Percentiles rank a stretch among this genome's conserved stretches.
phyloP scores from a whole-genome alignment of 2,329 filamentous ascomycete species.

The Leptodontidium sp. region DNA sequence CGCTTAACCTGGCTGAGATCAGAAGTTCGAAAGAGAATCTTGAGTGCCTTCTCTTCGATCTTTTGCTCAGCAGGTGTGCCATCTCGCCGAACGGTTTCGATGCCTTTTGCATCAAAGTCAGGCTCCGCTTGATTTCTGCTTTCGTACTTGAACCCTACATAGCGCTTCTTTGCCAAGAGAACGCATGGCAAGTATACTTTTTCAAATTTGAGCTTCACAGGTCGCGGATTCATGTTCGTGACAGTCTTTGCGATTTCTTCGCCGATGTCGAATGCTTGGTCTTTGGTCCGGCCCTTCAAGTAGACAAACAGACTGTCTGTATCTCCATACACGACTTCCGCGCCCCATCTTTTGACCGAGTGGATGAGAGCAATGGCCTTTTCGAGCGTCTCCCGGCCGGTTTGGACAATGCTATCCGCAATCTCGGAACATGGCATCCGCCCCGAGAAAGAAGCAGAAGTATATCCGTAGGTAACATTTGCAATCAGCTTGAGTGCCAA shows the following conservation, averaged over 20 bases:
- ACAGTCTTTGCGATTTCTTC: conserved; percentile 89
- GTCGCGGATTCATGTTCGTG: conserved; percentile 88
- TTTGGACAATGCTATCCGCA: conserved; percentile 97
- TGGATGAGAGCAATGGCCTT: conserved; percentile 94
- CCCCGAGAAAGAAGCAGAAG: conserved; percentile 94
- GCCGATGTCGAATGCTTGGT: conserved; percentile 91
- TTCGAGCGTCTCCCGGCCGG: conserved; percentile 92
- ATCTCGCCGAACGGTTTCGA: conserved; percentile 94
- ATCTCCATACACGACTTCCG: conserved; percentile 97
- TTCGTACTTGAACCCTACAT: conserved; percentile 98
- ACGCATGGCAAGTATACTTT: conserved; percentile 98
- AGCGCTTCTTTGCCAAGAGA: conserved; percentile 94
- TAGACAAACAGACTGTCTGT: conserved; percentile 95
- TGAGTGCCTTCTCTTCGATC: conserved; percentile 91
- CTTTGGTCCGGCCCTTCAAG: conserved; percentile 84
- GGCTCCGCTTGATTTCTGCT: conserved; percentile 76
- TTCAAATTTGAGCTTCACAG: conserved; percentile 96
- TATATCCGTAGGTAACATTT: conserved; percentile 99
- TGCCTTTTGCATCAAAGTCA: conserved; percentile 97
- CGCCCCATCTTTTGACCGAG: conserved; percentile 84
- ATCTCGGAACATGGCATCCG: conserved; percentile 98
- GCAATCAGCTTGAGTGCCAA: conserved; percentile 93
- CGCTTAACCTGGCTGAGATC: conserved; percentile 88
- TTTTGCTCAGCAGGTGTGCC: conserved; percentile 96
- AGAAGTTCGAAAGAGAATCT: conserved; percentile 86